Conservation (phyloP, 2,329 filamentous ascomycete species). For the Ramularia collo-cygni region DNA sequence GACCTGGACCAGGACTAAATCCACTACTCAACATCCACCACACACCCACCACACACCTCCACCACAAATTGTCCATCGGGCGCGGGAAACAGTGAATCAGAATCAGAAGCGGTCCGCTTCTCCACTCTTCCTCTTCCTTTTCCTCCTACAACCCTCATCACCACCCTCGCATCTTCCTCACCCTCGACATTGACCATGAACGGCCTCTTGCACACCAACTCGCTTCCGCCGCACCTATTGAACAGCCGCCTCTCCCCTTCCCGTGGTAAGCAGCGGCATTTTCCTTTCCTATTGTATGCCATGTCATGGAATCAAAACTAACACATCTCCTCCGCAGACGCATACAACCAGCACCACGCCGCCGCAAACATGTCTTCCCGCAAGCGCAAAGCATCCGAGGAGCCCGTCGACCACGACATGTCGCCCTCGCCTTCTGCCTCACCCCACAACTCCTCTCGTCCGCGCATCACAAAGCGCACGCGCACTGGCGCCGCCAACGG, state of each 20-base stretch:
- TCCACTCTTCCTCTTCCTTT: too few species aligned
- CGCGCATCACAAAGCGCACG: constrained; percentile 60
- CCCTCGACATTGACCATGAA: too few species aligned
- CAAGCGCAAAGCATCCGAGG: constrained; percentile 85
- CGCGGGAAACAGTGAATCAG: too few species aligned
- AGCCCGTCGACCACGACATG: constrained; percentile 64
- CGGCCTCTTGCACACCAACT: constrained; percentile 51
- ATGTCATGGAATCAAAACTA: constrained; percentile 19
- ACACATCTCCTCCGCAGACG: constrained; percentile 24
- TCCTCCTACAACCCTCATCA: too few species aligned
- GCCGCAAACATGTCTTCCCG: constrained; percentile 43
- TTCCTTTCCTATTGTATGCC: too few species aligned
- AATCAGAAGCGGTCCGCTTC: too few species aligned
- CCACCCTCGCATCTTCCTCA: too few species aligned
- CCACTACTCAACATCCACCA: too few species aligned
- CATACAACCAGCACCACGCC: too few species aligned
- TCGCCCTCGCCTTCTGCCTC: constrained; percentile 80
- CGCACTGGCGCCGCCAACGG: constrained; percentile 60
- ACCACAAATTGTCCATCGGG: too few species aligned
- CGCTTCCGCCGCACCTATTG: constrained; percentile 57
- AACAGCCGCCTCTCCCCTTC: constrained; percentile 54
- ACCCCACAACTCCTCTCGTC: constrained; percentile 59
- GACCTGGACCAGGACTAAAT: too few species aligned
- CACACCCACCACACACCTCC: too few species aligned
- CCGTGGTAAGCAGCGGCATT: constrained; percentile 43